These are phyloP conservation scores for Hyphochytrium catenoides DNA, from an alignment of 352 stramenopile species.

Conservation along the genomic window DNA sequence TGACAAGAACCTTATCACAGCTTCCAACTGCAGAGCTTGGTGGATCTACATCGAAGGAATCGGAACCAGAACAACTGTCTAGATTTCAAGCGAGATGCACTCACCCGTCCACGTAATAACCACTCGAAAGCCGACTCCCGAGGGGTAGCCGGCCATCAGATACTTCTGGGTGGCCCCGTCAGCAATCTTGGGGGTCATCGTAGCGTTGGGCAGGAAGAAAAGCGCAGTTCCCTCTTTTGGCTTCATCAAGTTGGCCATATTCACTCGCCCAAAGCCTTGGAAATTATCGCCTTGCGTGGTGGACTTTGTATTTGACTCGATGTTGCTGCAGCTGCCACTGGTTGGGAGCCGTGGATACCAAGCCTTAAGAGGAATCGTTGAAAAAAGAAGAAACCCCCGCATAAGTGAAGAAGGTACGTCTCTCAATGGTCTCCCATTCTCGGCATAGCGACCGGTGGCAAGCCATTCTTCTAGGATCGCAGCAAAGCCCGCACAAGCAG, in stretches of 20 bases:
- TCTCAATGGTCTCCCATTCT: constrained; percentile 3
- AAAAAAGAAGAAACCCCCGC: constrained; percentile 13
- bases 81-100: too few relatives aligned
- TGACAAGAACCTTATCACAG: constrained; percentile 24
- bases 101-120: too few relatives aligned
- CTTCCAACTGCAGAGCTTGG: constrained; percentile 17
- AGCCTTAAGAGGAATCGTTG: neutral
- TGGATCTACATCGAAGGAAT: too few relatives aligned
- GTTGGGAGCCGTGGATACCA: constrained; percentile 8
- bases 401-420: too few relatives aligned
- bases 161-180: too few relatives aligned
- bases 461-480: constrained; percentile 64
- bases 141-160: too few relatives aligned
- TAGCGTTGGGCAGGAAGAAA: too few relatives aligned
- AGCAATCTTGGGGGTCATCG: too few relatives aligned
- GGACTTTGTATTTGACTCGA: constrained; percentile 13
- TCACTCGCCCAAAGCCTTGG: constrained; percentile 46
- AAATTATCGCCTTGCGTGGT: constrained; percentile 26
- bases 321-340: constrained; percentile 19
- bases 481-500: constrained; percentile 40
- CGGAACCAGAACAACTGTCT: too few relatives aligned
- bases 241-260: constrained; percentile 31
- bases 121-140: too few relatives aligned
- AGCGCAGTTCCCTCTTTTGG: too few relatives aligned
- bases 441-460: constrained; percentile 29